Conservation (phyloP, 331 rosid species). For the Pyracantha coccinea region DNA sequence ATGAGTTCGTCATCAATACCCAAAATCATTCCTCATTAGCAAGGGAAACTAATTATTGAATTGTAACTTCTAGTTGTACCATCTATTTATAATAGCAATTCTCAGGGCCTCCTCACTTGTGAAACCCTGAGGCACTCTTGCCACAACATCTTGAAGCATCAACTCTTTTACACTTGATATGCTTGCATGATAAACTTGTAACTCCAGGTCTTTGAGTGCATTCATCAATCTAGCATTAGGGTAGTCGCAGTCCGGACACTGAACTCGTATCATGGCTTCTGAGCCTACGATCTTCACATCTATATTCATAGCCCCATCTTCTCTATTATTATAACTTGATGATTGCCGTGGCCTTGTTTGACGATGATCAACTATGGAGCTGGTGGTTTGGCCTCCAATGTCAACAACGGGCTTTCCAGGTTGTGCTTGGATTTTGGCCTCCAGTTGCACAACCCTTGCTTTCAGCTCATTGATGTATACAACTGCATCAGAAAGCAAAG, state of each 20-base stretch:
- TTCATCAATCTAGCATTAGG: slow-evolving; percentile 48
- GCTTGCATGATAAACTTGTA: slow-evolving; percentile 45
- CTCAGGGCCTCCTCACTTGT: slow-evolving; percentile 32
- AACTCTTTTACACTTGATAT: slow-evolving; percentile 44
- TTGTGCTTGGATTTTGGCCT: slow-evolving; percentile 7
- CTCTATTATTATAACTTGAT: background rate
- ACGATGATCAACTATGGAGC: background rate
- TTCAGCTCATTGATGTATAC: slow-evolving; percentile 47
- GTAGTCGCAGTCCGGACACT: slow-evolving; percentile 31
- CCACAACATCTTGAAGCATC: slow-evolving; percentile 51
- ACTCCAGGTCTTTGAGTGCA: slow-evolving; percentile 34
- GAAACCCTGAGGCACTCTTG: slow-evolving; percentile 26
- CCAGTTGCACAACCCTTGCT: slow-evolving; percentile 20
- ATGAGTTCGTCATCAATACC: background rate
- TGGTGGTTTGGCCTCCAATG: background rate
- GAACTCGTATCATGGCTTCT: slow-evolving; percentile 50
- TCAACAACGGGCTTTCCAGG: background rate
- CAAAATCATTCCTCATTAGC: background rate
- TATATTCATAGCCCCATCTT: slow-evolving; percentile 5
- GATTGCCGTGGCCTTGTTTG: background rate
- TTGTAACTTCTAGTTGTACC: background rate
- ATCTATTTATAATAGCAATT: slow-evolving; percentile 26
- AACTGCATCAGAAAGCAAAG: slow-evolving; percentile 43
- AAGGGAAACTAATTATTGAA: background rate
- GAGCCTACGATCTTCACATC: slow-evolving; percentile 42